Percentiles rank a stretch among this genome's conserved stretches.
phyloP scores from a whole-genome alignment of 495 filamentous ascomycete genomes.

The Amniculicola lignicola region DNA sequence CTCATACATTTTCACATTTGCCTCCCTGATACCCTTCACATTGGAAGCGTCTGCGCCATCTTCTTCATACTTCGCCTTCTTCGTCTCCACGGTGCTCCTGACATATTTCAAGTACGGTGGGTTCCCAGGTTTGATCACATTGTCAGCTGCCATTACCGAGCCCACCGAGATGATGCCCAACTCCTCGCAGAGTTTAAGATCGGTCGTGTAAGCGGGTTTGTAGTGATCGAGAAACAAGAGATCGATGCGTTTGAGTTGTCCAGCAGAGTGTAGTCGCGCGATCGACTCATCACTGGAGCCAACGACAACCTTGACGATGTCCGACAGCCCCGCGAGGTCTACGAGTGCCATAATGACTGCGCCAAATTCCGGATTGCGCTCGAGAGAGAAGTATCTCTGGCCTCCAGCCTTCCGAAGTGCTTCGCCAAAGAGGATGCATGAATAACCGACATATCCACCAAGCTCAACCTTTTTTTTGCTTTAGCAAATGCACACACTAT shows the following conservation, averaged over 20 bases:
- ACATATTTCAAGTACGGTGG: slow-evolving; percentile 71
- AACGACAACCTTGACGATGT: slow-evolving; percentile 64
- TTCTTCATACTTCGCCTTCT: slow-evolving; percentile 19
- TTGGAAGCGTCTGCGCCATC: slow-evolving; percentile 19
- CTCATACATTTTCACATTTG: slow-evolving; percentile 43
- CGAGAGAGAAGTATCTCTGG: slow-evolving; percentile 61
- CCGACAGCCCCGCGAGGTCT: slow-evolving; percentile 63
- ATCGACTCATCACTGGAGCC: slow-evolving; percentile 62
- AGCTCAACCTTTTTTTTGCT: slow-evolving; percentile 56
- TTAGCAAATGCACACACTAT: no score
- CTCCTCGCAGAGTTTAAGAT: slow-evolving; percentile 70
- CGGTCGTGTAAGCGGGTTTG: slow-evolving; percentile 66
- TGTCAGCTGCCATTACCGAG: slow-evolving; percentile 67
- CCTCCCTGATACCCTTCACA: slow-evolving; percentile 33
- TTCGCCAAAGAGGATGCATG: slow-evolving; percentile 65
- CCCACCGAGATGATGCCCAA: slow-evolving; percentile 59
- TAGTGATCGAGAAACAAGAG: slow-evolving; percentile 73
- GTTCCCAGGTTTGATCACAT: slow-evolving; percentile 71
- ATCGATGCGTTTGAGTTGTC: slow-evolving; percentile 57
- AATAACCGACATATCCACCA: slow-evolving; percentile 80
- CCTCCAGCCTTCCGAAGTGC: slow-evolving; percentile 59
- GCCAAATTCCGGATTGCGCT: slow-evolving; percentile 65
- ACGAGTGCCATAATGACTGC: slow-evolving; percentile 60
- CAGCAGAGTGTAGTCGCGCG: slow-evolving; percentile 51
- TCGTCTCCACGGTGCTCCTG: slow-evolving; percentile 53